Base-by-base conservation (phyloP, 2,329 filamentous ascomycete genomes). In the Hypoxylon sp. region DNA sequence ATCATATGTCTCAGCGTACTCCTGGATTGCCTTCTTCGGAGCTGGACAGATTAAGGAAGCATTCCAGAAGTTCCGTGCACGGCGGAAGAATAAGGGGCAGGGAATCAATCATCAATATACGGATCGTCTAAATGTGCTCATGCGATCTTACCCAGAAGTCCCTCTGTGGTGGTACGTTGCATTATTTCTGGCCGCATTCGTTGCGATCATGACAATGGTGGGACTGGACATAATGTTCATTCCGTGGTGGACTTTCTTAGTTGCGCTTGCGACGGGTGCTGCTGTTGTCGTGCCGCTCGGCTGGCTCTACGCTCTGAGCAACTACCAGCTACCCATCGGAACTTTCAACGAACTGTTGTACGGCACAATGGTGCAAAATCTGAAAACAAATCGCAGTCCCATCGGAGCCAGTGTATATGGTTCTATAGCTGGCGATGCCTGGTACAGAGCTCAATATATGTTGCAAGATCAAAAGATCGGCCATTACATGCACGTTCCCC, bases 381-480 rank as follows among this genome's bases (percentile, higher is more conserved):
- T 86, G 6, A 75, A 74, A 2, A 80, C 81, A 1, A 82, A 86
- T 70, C 86, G 85, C 63, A 87, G 89, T 67, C 87, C 87, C 0
- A 83, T 83, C 5, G 87, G 88, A 2, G 87, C 87, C 0, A 85
- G 84, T 52, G 80, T 85, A 0, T 90, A 89, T 70, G 85, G 87
- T 6, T 79, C 84, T 9, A 88, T 90, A 14, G 86, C 87, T 1
- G 87, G 87, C 11, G 86, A 89, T 58, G 86, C 87, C 2, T 90
- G 87, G 87, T 89, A 88, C 63, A 78, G 85, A 14, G 85, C 85
- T 0, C 85, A 87, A 68, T 81, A 83, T 21, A 87, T 88, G 80
- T 79, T 89, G 0, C 87, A 90, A 71, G 88, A 90, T 72, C 85
- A 87, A 73, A 88, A 89, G 72, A 88, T 90, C n/a, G 87, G 87